Base-by-base conservation (phyloP, 2,329 filamentous ascomycete species). In the Fusarium floridanum region DNA sequence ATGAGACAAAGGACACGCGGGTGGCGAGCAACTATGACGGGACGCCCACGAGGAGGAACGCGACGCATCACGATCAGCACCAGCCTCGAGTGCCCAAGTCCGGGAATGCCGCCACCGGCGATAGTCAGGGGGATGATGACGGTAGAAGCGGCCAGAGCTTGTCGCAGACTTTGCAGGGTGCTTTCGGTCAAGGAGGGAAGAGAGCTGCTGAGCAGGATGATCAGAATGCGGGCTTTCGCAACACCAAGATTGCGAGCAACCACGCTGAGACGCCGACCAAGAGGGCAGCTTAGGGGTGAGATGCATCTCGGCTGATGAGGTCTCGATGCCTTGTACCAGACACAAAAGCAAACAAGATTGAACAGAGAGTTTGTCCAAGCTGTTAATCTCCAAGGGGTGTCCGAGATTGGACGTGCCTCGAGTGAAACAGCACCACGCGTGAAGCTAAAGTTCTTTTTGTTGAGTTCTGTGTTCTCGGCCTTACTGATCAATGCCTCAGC, bases 1-100 rank as follows among this genome's bases (percentile, higher is more conserved):
- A 70, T 24, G 72, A 76, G 50, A n/a, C 64, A 22, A 73, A 76
- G 60, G 67, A 75, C 45, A 78, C 73, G n/a, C 55, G 66, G 10
- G 67, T 70, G 53, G 60, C 68, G 36, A 74, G 70, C 62, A 72
- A 78, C 57, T 65, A 69, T 48, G 73, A 69, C 16, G 36, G 68
- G 22, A 73, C 68, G 27, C 64, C 68, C 43, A 64, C 64, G 32
- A 74, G 66, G 71, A 71, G 56, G 53, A 45, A 66, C 48, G 50
- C 55, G 29, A 65, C 68, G 22, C 50, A 69, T 17, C 66, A 73
- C 37, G 34, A 76, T 20, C 61, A 61, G 43, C 45, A 66, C 12
- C 63, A 75, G 41, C 64, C 73, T 11, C 61, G 60, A 37, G 68
- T 74, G 45, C 45, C 66, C 60, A 66, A 62, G n/a, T 55, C 57